Conservation (phyloP, 148 eudicot genomes). For the Rhododendron molle region DNA sequence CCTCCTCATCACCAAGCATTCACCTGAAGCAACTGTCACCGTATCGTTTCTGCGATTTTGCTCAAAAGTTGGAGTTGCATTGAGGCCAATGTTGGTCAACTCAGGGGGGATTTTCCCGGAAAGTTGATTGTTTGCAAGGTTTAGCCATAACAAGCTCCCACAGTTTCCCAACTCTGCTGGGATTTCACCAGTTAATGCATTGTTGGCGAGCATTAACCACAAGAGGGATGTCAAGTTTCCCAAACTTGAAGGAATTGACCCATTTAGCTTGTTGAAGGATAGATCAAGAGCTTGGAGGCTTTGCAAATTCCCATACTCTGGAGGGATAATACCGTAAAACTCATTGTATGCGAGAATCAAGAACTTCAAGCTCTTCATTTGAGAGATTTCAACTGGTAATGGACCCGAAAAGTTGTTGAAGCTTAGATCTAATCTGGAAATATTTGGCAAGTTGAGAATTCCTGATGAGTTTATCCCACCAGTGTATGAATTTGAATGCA, state of each 20-base stretch:
- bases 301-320: slow-evolving; percentile 53
- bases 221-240: slow-evolving; percentile 74
- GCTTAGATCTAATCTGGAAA: slow-evolving; percentile 68
- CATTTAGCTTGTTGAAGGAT: slow-evolving; percentile 58
- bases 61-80: slow-evolving; percentile 54
- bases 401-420: slow-evolving; percentile 68
- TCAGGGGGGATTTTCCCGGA: slow-evolving; percentile 58
- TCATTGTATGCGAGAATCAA: slow-evolving; percentile 61
- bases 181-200: slow-evolving; percentile 66
- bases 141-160: slow-evolving; percentile 83
- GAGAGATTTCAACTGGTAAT: slow-evolving; percentile 58
- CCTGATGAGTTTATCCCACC: slow-evolving; percentile 72
- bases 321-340: slow-evolving; percentile 64
- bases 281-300: slow-evolving; percentile 80
- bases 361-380: slow-evolving; percentile 48
- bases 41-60: slow-evolving; percentile 31
- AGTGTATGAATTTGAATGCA: slow-evolving; percentile 57
- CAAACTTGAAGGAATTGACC: slow-evolving; percentile 62
- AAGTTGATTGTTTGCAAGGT: slow-evolving; percentile 67
- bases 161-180: slow-evolving; percentile 84
- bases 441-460: slow-evolving; percentile 45
- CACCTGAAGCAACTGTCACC: slow-evolving; percentile 60
- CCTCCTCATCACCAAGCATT: slow-evolving; percentile 75
- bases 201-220: slow-evolving; percentile 93
- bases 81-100: slow-evolving; percentile 52